Conservation (phyloP, 2,329 filamentous ascomycete genomes). For the Mycosphaerella sp. region DNA sequence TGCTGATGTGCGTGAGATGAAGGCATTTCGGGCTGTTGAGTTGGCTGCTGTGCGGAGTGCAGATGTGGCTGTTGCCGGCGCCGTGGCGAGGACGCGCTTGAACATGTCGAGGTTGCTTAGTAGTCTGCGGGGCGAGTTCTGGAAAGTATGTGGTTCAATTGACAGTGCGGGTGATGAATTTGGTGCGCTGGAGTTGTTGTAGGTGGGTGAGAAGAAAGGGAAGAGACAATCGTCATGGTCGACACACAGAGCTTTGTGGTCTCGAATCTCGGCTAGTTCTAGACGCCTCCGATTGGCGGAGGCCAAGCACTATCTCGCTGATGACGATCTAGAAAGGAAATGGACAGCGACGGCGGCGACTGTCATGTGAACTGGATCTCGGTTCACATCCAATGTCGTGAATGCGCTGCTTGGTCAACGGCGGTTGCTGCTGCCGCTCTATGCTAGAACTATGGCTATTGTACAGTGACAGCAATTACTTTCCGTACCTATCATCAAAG, state of each 20-base stretch:
- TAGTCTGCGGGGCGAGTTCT: background rate
- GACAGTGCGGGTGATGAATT: slow-evolving; percentile 4
- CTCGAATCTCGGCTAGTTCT: background rate
- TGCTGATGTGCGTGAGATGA: slow-evolving; percentile 39
- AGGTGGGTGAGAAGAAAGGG: slow-evolving; percentile 1
- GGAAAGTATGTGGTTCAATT: background rate
- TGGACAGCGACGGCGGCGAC: background rate
- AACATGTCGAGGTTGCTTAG: slow-evolving; percentile 45
- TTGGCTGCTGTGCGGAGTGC: slow-evolving; percentile 45
- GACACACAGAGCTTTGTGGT: slow-evolving; percentile 7
- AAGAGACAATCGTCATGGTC: slow-evolving; percentile 4
- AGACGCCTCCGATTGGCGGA: background rate
- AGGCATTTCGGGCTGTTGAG: slow-evolving; percentile 43
- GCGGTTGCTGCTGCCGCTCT: slow-evolving; percentile 8
- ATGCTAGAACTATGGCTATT: slow-evolving; percentile 16
- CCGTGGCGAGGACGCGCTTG: slow-evolving; percentile 50
- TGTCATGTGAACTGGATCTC: background rate
- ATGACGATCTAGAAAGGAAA: background rate
- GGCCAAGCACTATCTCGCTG: background rate
- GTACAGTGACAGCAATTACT: slow-evolving; percentile 13
- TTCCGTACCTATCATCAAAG: slow-evolving; percentile 1
- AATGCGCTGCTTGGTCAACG: background rate
- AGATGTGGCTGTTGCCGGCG: slow-evolving; percentile 49
- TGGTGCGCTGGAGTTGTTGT: slow-evolving; percentile 3
- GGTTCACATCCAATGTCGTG: background rate